A percentile compares a stretch with the other conserved stretches of the same genome.
Evolutionary conservation across 2,329 filamentous ascomycete species (phyloP).

Genomic region (Verticillium klebahnii): DNA sequence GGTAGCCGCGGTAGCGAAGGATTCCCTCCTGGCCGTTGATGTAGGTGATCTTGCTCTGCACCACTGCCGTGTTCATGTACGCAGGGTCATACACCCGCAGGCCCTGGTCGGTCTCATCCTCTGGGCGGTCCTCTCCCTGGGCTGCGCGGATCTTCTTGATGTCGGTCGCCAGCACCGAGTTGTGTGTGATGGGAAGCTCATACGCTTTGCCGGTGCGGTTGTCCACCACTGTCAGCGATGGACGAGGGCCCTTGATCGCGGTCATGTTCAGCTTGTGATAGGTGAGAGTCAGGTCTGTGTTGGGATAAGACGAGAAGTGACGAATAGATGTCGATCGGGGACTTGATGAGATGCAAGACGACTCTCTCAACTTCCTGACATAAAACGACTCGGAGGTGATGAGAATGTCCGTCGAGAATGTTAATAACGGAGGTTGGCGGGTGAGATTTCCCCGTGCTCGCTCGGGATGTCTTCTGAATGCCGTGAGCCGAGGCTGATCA

Average conservation of each 20-base stretch:
- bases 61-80: slow-evolving; percentile 48
- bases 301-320: no score
- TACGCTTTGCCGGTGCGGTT: slow-evolving; percentile 45
- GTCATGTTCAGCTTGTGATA: neutral
- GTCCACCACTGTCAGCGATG: slow-evolving; percentile 39
- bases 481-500: no score
- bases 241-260: slow-evolving; percentile 13
- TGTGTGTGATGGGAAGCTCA: slow-evolving; percentile 43
- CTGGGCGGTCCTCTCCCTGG: slow-evolving; percentile 27
- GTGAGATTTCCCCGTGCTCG: no score
- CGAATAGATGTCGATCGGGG: no score
- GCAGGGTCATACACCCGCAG: slow-evolving; percentile 47
- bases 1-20: slow-evolving; percentile 47
- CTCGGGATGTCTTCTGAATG: no score
- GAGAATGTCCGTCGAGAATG: no score
- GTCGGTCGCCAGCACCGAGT: slow-evolving; percentile 44
- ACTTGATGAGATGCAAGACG: no score
- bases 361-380: no score
- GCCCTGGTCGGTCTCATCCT: slow-evolving; percentile 43
- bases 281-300: no score
- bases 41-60: slow-evolving; percentile 45
- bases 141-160: slow-evolving; percentile 45
- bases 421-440: no score
- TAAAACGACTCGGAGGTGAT: no score
- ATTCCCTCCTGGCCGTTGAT: slow-evolving; percentile 48